Percentiles rank a stretch among this genome's conserved stretches.
Evolutionary conservation across 2,329 filamentous ascomycete species (phyloP).

Genomic region (Sarocladium brachiariae): DNA sequence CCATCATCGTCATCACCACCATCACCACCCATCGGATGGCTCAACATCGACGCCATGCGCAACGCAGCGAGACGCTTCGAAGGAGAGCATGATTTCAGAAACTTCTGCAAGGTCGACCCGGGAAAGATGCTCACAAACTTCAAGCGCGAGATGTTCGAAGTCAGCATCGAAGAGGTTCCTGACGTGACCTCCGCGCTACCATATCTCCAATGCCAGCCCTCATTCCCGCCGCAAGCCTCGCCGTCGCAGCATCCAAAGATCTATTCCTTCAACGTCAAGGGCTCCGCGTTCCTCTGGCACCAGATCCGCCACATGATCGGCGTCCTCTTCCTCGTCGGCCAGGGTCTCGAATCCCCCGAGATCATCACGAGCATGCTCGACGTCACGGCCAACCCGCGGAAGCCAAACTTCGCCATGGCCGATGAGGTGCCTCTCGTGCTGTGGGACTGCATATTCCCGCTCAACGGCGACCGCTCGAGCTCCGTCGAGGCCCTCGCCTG

Average conservation of each 20-base stretch:
- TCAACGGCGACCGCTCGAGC: conserved; percentile 1
- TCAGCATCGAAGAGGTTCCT: conserved; percentile 67
- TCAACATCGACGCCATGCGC: conserved; percentile 84
- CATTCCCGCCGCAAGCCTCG: conserved; percentile 21
- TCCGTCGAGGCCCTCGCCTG: conserved; percentile 48
- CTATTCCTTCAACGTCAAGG: conserved; percentile 82
- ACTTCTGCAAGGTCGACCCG: conserved; percentile 91
- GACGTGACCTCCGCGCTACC: conserved; percentile 46
- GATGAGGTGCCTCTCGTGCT: conserved; percentile 84
- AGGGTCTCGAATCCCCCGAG: conserved; percentile 71
- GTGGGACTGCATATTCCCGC: conserved; percentile 90
- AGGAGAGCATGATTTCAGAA: conserved; percentile 88
- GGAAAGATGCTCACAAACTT: conserved; percentile 87
- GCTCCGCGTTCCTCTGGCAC: conserved; percentile 94
- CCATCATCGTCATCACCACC: too few relatives aligned
- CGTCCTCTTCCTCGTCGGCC: conserved; percentile 85
- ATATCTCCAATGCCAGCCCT: conserved; percentile 39
- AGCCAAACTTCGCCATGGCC: conserved; percentile 85
- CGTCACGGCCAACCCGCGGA: conserved; percentile 59
- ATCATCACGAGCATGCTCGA: conserved; percentile 73
- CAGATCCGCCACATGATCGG: conserved; percentile 94
- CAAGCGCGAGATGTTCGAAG: conserved; percentile 68
- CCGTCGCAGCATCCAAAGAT: conserved; percentile 49
- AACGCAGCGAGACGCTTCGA: conserved; percentile 72
- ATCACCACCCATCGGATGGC: conserved; percentile 58